These are phyloP conservation scores for Komagataella pseudopastoris DNA, from an alignment of 805 yeast genomes.

Conservation along the genomic window DNA sequence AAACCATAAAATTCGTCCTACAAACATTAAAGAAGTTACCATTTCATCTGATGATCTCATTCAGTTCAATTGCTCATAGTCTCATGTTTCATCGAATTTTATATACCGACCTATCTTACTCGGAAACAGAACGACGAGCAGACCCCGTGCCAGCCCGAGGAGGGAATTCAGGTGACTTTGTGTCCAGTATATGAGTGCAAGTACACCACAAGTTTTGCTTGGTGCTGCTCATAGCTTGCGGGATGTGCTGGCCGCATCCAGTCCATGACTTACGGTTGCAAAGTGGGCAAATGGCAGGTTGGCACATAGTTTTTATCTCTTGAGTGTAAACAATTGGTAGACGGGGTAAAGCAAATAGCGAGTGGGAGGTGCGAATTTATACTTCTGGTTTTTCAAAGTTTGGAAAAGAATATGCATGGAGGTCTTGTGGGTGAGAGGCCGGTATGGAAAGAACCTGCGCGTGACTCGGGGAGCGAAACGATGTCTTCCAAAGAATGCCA, in stretches of 20 bases:
- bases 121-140: conserved; percentile 21
- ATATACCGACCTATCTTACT: background rate
- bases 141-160: conserved; percentile 55
- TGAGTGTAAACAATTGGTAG: background rate
- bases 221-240: conserved; percentile 39
- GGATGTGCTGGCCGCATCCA: conserved; percentile 46
- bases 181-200: conserved; percentile 30
- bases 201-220: conserved; percentile 38
- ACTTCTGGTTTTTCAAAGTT: background rate
- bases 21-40: background rate
- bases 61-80: background rate
- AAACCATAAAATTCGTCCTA: background rate
- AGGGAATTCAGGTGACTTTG: conserved; percentile 29
- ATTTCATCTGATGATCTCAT: background rate
- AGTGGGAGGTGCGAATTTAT: background rate
- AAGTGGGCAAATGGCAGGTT: conserved; percentile 22
- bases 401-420: background rate
- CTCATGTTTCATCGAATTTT: background rate
- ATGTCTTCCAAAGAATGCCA: background rate
- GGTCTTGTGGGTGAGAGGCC: background rate
- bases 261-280: conserved; percentile 46
- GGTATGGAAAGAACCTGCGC: background rate
- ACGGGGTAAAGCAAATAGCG: background rate
- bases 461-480: background rate
- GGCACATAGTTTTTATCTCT: conserved; percentile 12